Percentiles rank a stretch among this genome's conserved stretches.
Conservation (phyloP, 257 asterid species). For the Plantago elongata region DNA sequence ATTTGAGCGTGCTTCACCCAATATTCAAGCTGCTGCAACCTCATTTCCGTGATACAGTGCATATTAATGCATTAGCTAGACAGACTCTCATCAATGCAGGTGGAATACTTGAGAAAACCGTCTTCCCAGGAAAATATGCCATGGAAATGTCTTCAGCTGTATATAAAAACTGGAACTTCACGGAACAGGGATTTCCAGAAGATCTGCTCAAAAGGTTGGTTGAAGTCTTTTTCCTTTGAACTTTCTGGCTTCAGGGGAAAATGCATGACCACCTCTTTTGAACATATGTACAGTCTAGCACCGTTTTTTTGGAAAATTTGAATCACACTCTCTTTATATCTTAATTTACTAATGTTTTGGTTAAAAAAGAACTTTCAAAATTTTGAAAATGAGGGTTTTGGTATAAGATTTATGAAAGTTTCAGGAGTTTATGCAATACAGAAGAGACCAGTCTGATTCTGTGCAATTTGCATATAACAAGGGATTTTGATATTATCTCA, state of each 20-base stretch:
- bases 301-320: too few relatives aligned
- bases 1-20: slow-evolving; percentile 78
- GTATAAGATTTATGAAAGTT: too few relatives aligned
- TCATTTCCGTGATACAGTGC: slow-evolving; percentile 82
- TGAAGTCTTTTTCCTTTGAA: background rate
- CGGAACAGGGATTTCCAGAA: slow-evolving; percentile 75
- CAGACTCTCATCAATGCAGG: slow-evolving; percentile 81
- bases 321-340: too few relatives aligned
- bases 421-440: too few relatives aligned
- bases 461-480: too few relatives aligned
- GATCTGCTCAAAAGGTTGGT: slow-evolving; percentile 71
- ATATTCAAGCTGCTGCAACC: slow-evolving; percentile 83
- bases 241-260: background rate
- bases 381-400: too few relatives aligned
- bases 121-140: slow-evolving; percentile 65
- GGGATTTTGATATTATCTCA: background rate
- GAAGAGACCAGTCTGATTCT: background rate
- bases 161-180: slow-evolving; percentile 69
- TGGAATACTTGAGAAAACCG: slow-evolving; percentile 76
- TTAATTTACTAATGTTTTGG: too few relatives aligned
- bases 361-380: too few relatives aligned
- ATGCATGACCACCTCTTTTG: too few relatives aligned
- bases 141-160: slow-evolving; percentile 71
- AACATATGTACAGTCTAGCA: too few relatives aligned
- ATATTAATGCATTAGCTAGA: slow-evolving; percentile 80